Percentiles rank a stretch among this genome's conserved stretches.
Evolutionary conservation across 208 protist species (phyloP).

Genomic region (Kentomonas sorsogonicus): DNA sequence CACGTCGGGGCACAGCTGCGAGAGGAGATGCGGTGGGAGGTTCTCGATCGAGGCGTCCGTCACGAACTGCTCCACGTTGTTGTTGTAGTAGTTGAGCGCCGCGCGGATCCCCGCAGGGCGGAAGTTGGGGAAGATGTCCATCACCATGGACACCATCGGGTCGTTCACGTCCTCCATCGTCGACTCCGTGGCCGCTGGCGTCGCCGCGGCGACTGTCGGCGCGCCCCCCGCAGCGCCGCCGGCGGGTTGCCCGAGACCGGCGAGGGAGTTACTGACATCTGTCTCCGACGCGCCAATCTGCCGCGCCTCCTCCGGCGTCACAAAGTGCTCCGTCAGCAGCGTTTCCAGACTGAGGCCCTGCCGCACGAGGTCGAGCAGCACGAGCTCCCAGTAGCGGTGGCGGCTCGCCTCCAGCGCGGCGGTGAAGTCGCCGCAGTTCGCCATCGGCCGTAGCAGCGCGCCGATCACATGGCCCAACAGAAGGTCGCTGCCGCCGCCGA

Average conservation of each 20-base stretch:
- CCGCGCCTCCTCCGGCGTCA: conserved; percentile 47
- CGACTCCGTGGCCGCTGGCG: not conserved
- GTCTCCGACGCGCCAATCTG: conserved; percentile 72
- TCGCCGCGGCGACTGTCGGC: not conserved
- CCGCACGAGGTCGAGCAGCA: conserved; percentile 70
- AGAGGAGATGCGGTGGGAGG: conserved; percentile 69
- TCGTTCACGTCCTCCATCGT: conserved; percentile 13
- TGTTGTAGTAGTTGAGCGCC: conserved; percentile 76
- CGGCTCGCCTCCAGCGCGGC: conserved; percentile 30
- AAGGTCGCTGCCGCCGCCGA: conserved; percentile 20
- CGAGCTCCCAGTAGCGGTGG: conserved; percentile 68
- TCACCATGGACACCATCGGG: conserved; percentile 64
- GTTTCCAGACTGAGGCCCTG: conserved; percentile 70
- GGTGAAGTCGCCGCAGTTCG: conserved; percentile 75
- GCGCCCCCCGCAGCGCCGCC: not conserved
- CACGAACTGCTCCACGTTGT: conserved; percentile 87
- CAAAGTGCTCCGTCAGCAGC: conserved; percentile 49
- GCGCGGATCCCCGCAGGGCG: conserved; percentile 36
- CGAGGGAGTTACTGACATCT: conserved; percentile 34
- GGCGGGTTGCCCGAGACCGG: conserved; percentile 17
- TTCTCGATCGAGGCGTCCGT: conserved; percentile 83
- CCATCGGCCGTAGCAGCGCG: conserved; percentile 31
- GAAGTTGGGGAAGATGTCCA: conserved; percentile 81
- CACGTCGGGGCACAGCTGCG: conserved; percentile 25
- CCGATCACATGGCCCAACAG: conserved; percentile 53